Evolutionary conservation across 225 moss, liverwort and hornwort genomes (phyloP).

Genomic region (Rhytidiadelphus loreus): DNA sequence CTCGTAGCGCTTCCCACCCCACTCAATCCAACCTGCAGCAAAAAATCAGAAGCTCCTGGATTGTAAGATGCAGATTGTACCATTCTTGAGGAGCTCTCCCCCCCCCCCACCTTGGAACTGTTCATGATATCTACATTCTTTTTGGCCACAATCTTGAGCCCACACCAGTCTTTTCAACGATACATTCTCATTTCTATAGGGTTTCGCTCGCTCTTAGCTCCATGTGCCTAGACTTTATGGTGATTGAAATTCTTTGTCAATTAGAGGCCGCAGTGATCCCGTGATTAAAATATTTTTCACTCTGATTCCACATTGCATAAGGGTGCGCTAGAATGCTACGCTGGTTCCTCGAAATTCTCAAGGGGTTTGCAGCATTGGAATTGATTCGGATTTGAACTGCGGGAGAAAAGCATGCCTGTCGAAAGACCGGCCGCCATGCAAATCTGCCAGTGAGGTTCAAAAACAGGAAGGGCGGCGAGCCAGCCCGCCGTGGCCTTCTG

Average conservation of each 20-base stretch:
- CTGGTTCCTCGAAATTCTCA: not conserved
- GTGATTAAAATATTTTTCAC: not conserved
- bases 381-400: not conserved
- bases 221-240: not conserved
- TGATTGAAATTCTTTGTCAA: not conserved
- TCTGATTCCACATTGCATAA: not conserved
- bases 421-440: constrained; percentile 98
- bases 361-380: not conserved
- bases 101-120: not conserved
- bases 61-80: not conserved
- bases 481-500: constrained; percentile 92
- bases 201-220: not conserved
- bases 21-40: constrained; percentile 86
- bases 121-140: not conserved
- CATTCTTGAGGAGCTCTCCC: not conserved
- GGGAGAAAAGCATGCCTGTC: constrained; percentile 34
- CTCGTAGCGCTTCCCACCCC: constrained; percentile 78
- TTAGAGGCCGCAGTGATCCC: not conserved
- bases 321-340: not conserved
- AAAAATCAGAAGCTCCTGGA: not conserved
- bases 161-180: not conserved
- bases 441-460: constrained; percentile 97
- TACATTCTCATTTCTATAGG: not conserved
- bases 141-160: not conserved
- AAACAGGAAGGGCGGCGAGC: constrained; percentile 90